Percentiles rank a stretch among this genome's conserved stretches.
These are phyloP conservation scores for Vitis rotundifolia DNA, from an alignment of 164 flowering plant genomes.

Conservation along the genomic window DNA sequence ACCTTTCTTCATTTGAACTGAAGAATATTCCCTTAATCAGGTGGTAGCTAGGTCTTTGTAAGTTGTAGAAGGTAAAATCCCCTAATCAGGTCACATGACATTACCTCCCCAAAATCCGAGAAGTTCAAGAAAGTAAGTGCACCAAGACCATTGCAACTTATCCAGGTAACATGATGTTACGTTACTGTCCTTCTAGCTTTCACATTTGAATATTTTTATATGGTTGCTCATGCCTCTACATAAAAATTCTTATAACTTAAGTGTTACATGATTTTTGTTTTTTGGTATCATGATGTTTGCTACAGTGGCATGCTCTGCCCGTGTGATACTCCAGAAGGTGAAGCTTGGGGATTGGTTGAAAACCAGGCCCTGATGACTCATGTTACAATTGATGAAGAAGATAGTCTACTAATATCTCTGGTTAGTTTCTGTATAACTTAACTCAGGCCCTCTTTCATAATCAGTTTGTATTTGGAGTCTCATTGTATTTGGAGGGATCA, in stretches of 20 bases:
- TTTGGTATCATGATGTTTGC: too few species aligned
- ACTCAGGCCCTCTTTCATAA: too few species aligned
- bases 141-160: constrained; percentile 97
- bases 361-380: constrained; percentile 96
- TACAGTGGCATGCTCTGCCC: constrained; percentile 99
- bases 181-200: neutral
- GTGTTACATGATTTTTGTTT: neutral
- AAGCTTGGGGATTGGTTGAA: constrained; percentile 94
- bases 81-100: constrained; percentile 68
- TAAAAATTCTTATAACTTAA: neutral
- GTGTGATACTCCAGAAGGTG: constrained; percentile 99
- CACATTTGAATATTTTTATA: neutral
- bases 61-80: neutral
- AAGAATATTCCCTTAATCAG: too few species aligned
- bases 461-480: too few species aligned
- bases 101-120: constrained; percentile 83
- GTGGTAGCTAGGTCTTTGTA: too few species aligned
- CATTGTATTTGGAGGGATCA: too few species aligned
- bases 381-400: constrained; percentile 95
- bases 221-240: neutral
- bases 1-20: too few species aligned
- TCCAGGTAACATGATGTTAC: constrained; percentile 61
- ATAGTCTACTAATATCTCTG: constrained; percentile 71
- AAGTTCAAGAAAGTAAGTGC: constrained; percentile 96
- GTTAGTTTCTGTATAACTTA: constrained; percentile 30